Base-by-base conservation (phyloP, 2,329 filamentous ascomycete genomes). In the Venturia asperata region DNA sequence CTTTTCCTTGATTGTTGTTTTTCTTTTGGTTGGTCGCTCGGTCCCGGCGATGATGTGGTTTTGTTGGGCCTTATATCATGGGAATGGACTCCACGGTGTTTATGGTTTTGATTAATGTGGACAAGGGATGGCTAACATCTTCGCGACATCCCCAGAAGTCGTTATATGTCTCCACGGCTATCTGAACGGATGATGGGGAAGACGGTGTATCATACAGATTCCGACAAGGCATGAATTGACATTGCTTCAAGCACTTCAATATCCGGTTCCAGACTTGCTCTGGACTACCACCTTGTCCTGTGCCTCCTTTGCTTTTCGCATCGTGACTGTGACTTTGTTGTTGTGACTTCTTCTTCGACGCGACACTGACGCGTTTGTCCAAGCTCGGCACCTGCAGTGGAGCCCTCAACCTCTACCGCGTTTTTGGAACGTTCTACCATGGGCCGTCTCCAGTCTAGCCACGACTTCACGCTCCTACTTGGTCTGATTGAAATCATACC, bases 1-100 rank as follows among this genome's bases (percentile, higher is more conserved):
- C 70, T 76, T 72, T 74, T 71, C 76, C 68, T 72, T 68, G 74
- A 71, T 74, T 75, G 74, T 79, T n/a, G n/a, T n/a, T n/a, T 80
- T 75, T 77, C 78, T 79, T 78, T 73, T 75, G 81, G 85, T 78
- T 80, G 72, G 72, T 74, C 76, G 76, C 75, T 78, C 30, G 74
- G 71, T 69, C 67, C 68, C 69, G 69, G 67, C 61, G 55, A 64
- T 61, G 43, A 68, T 66, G 66, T 70, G 74, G 74, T 72, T 76
- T 74, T 70, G 60, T 9, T 64, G 39, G 58, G 60, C 24, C 55
- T 39, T 45, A 56, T 55, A 47, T 66, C 64, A 66, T 58, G 64
- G 64, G 64, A 47, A 37, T 27, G 63, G 63, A 60, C 13, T 39
- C 42, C 42, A 27, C 42, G 60, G 60, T 43, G 62, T 63, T 49